phyloP scores from a whole-genome alignment of 2,329 filamentous ascomycete genomes.

The Lomentospora prolificans region DNA sequence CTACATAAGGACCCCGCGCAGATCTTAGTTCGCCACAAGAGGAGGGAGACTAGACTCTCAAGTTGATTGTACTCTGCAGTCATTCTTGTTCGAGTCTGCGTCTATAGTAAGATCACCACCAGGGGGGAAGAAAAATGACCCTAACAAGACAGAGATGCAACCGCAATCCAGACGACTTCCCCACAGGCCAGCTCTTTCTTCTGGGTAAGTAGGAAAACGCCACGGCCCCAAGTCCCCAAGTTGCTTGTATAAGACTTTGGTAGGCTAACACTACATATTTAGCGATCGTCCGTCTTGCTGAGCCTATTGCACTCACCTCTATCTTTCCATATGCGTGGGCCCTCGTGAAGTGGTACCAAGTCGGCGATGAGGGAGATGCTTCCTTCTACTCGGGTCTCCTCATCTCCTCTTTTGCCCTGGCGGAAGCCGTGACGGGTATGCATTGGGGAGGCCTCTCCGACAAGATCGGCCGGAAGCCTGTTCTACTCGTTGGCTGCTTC shows the following conservation, averaged over 20 bases:
- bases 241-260: too few relatives aligned
- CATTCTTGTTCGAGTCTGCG: constrained; percentile 5
- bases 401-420: constrained; percentile 76
- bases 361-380: constrained; percentile 64
- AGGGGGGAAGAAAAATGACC: constrained; percentile 5
- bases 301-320: constrained; percentile 85
- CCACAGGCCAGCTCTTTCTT: constrained; percentile 70
- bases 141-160: constrained; percentile 3
- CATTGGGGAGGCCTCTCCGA: constrained; percentile 82
- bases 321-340: constrained; percentile 90
- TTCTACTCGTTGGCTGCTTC: constrained; percentile 69
- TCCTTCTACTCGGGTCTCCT: constrained; percentile 83
- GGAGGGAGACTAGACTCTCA: constrained; percentile 1
- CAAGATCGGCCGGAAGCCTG: constrained; percentile 72
- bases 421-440: constrained; percentile 76
- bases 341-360: constrained; percentile 65
- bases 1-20: neutral
- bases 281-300: constrained; percentile 88
- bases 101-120: constrained; percentile 4
- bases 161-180: constrained; percentile 53
- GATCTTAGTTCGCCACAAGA: neutral
- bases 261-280: constrained; percentile 13
- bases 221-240: neutral
- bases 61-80: neutral
- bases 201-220: constrained; percentile 68